A percentile compares a stretch with the other conserved stretches of the same genome.
phyloP scores from a whole-genome alignment of 345 rosid genomes.

The Erysimum cheiranthoides region DNA sequence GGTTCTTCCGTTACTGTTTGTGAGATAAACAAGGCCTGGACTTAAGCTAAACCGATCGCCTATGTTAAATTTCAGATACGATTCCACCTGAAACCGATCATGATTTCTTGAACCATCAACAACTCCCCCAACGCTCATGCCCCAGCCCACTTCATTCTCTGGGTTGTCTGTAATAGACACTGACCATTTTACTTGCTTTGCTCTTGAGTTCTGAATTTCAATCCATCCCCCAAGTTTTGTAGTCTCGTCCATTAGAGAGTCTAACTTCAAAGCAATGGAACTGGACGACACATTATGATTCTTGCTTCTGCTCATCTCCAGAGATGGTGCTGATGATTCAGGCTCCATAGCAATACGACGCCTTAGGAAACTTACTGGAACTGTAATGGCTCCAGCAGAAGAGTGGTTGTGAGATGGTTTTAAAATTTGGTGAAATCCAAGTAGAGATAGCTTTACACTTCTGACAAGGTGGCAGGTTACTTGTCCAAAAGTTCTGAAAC shows the following conservation, averaged over 20 bases:
- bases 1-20: slow-evolving; percentile 55
- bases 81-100: slow-evolving; percentile 68
- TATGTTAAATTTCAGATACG: slow-evolving; percentile 61
- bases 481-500: slow-evolving; percentile 75
- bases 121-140: slow-evolving; percentile 63
- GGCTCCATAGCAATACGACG: slow-evolving; percentile 35
- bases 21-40: slow-evolving; percentile 70
- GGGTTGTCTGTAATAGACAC: slow-evolving; percentile 60
- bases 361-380: slow-evolving; percentile 58
- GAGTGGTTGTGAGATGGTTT: slow-evolving; percentile 43
- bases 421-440: slow-evolving; percentile 59
- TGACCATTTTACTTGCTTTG: slow-evolving; percentile 63
- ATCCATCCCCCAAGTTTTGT: slow-evolving; percentile 76
- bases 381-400: slow-evolving; percentile 55
- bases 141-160: slow-evolving; percentile 84
- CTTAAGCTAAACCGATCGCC: slow-evolving; percentile 60
- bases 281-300: slow-evolving; percentile 40
- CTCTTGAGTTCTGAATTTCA: slow-evolving; percentile 62
- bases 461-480: slow-evolving; percentile 63
- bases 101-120: slow-evolving; percentile 49
- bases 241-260: slow-evolving; percentile 63
- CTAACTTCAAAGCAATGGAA: slow-evolving; percentile 68
- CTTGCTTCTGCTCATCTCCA: slow-evolving; percentile 31
- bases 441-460: slow-evolving; percentile 63
- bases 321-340: slow-evolving; percentile 38